These are phyloP conservation scores for Fusarium duplospermum DNA, from an alignment of 2,329 filamentous ascomycete genomes.

Conservation along the genomic window DNA sequence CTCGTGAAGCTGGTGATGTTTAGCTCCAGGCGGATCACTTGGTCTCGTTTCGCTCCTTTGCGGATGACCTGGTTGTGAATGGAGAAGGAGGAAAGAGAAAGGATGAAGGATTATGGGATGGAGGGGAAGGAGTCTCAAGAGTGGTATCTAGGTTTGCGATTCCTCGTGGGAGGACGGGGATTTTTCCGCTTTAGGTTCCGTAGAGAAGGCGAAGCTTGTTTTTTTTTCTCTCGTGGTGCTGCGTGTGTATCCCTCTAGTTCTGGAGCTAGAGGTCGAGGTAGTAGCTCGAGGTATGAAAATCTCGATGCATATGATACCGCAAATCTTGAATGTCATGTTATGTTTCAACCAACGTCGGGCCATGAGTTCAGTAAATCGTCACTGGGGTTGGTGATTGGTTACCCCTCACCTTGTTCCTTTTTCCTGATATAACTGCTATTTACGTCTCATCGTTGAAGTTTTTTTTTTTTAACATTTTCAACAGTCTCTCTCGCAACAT, in stretches of 20 bases:
- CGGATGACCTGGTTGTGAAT: background rate
- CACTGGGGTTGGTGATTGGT: background rate
- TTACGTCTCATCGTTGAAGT: background rate
- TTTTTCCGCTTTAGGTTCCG: conserved; percentile 18
- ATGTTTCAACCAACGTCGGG: background rate
- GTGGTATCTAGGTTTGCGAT: conserved; percentile 7
- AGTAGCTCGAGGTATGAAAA: background rate
- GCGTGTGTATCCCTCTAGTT: conserved; percentile 9
- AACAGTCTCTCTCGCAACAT: background rate
- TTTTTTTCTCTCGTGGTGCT: background rate
- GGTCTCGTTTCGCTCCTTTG: background rate
- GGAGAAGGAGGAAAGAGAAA: background rate
- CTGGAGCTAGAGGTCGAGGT: background rate
- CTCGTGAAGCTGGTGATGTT: conserved; percentile 5
- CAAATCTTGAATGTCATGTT: background rate
- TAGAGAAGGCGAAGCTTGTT: conserved; percentile 8
- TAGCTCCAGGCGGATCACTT: background rate
- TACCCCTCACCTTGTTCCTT: background rate
- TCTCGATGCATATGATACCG: background rate
- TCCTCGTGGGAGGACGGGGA: conserved; percentile 3
- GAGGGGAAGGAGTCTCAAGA: background rate
- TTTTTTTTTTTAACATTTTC: background rate
- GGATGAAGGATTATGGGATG: background rate
- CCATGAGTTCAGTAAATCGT: conserved; percentile 11
- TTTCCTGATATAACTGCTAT: background rate